These are phyloP conservation scores for Aspergillus sp. DNA, from an alignment of 2,329 filamentous ascomycete genomes.

Conservation along the genomic window DNA sequence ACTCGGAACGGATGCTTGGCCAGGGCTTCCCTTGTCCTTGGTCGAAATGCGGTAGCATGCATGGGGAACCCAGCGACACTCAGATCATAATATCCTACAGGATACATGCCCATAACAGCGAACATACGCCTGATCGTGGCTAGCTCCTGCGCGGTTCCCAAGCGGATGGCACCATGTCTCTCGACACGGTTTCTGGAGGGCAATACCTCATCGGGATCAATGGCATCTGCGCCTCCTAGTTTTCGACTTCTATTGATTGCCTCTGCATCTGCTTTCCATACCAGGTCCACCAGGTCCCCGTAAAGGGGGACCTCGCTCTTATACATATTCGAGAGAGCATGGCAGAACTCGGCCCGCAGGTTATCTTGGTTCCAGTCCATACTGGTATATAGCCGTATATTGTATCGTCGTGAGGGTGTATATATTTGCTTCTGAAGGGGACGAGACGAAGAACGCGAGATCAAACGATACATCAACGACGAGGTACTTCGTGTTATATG, in stretches of 20 bases:
- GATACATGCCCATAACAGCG: constrained; percentile 50
- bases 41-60: constrained; percentile 57
- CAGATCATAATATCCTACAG: constrained; percentile 58
- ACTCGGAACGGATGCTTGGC: constrained; percentile 50
- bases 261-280: constrained; percentile 31
- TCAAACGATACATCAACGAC: constrained; percentile 1
- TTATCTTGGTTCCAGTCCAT: constrained; percentile 23
- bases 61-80: constrained; percentile 51
- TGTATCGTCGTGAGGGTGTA: neutral
- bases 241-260: constrained; percentile 19
- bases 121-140: constrained; percentile 49
- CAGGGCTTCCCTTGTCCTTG: constrained; percentile 38
- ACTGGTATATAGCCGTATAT: neutral
- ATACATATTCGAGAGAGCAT: constrained; percentile 40
- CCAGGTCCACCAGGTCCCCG: constrained; percentile 34
- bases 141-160: constrained; percentile 51
- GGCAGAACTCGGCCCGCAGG: constrained; percentile 33
- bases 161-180: constrained; percentile 53
- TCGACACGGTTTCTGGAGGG: constrained; percentile 30
- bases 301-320: constrained; percentile 38
- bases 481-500: neutral
- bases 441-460: neutral
- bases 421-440: neutral
- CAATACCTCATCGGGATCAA: constrained; percentile 28
- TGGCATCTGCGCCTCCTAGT: neutral